Evolutionary conservation across 331 rosid species (phyloP).

Genomic region (Rhamnella rubrinervis): DNA sequence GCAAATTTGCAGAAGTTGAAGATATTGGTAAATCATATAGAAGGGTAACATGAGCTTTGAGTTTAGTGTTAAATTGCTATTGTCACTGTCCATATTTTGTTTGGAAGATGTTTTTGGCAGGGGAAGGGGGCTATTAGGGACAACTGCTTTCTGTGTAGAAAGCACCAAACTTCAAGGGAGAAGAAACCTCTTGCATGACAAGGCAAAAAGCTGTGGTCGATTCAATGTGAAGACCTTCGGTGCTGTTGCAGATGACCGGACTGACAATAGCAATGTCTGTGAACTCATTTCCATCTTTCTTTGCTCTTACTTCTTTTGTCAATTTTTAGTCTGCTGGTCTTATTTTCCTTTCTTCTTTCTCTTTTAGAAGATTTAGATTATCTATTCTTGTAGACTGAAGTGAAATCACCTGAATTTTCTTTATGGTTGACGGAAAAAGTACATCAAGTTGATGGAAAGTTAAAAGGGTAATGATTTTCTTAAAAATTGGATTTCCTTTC

Average conservation of each 20-base stretch:
- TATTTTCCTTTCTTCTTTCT: not conserved
- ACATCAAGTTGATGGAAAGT: not conserved
- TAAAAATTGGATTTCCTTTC: not conserved
- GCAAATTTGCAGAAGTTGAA: not conserved
- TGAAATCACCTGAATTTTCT: no score
- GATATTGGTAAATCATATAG: not conserved
- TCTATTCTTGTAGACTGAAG: not conserved
- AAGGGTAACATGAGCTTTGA: slow-evolving; percentile 32
- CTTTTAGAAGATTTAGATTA: not conserved
- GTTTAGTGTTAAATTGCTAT: slow-evolving; percentile 13
- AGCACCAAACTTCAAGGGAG: slow-evolving; percentile 7
- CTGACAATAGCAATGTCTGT: slow-evolving; percentile 36
- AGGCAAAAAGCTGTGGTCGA: slow-evolving; percentile 11
- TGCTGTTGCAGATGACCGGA: slow-evolving; percentile 44
- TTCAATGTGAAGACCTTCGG: slow-evolving; percentile 46
- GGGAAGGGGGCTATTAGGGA: slow-evolving; percentile 6
- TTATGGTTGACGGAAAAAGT: no score
- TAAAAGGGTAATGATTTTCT: not conserved
- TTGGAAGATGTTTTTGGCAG: slow-evolving; percentile 20
- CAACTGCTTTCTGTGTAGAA: slow-evolving; percentile 4
- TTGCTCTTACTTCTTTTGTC: not conserved
- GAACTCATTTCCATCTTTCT: slow-evolving; percentile 1
- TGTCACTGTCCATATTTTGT: slow-evolving; percentile 23
- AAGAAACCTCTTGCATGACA: slow-evolving; percentile 10
- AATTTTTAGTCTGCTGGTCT: not conserved